phyloP scores from a whole-genome alignment of 2,329 filamentous ascomycete species.

The Xylariaceae sp. region DNA sequence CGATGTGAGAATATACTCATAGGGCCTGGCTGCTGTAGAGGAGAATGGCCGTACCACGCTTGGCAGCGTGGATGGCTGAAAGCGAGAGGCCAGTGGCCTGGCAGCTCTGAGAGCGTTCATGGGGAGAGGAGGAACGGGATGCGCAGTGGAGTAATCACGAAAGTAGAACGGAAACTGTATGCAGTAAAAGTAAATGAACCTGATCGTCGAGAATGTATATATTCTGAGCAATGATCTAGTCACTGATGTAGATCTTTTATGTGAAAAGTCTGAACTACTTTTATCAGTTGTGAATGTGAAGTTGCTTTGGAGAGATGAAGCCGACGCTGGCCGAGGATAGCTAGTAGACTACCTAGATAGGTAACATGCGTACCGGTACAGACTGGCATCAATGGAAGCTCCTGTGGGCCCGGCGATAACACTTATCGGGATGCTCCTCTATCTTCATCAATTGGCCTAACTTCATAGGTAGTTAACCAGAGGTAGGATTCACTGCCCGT shows the following conservation, averaged over 20 bases:
- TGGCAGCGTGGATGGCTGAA: conserved; percentile 53
- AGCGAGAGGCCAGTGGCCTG: conserved; percentile 55
- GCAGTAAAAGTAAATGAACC: background rate
- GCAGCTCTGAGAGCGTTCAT: conserved; percentile 54
- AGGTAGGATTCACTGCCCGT: no score
- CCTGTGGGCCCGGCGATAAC: no score
- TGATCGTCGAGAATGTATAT: background rate
- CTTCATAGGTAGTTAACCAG: no score
- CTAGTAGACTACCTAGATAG: background rate
- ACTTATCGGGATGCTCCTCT: no score
- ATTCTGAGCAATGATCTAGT: background rate
- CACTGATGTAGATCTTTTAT: background rate
- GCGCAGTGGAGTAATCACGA: background rate
- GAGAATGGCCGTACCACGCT: conserved; percentile 49
- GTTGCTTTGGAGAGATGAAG: conserved; percentile 5
- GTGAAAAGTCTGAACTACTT: background rate
- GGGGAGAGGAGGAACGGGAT: conserved; percentile 10
- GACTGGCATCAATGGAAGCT: no score
- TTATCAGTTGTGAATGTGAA: background rate
- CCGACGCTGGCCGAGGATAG: conserved; percentile 24
- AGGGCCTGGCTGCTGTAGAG: conserved; percentile 43
- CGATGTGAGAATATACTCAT: conserved; percentile 78
- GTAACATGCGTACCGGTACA: background rate
- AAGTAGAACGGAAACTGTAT: background rate
- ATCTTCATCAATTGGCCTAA: no score